phyloP scores from a whole-genome alignment of 345 rosid genomes.

The Pistacia integerrima region DNA sequence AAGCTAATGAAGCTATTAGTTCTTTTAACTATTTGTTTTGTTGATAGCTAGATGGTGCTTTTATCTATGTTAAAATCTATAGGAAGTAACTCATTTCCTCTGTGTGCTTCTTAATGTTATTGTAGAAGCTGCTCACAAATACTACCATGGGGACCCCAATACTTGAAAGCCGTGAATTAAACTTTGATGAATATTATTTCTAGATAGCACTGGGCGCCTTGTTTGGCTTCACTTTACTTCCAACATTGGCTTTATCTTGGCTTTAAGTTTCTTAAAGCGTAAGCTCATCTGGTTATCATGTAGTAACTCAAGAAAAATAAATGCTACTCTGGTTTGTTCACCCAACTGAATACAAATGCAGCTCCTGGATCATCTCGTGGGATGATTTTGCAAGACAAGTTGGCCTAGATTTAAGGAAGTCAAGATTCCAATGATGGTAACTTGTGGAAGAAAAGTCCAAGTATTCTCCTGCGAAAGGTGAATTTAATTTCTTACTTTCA shows the following conservation, averaged over 20 bases:
- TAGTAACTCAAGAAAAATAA: not conserved
- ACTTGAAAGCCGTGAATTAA: constrained; percentile 57
- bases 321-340: not conserved
- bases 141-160: constrained; percentile 51
- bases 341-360: constrained; percentile 18
- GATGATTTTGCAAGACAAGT: constrained; percentile 60
- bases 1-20: no score
- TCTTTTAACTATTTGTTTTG: no score
- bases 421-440: constrained; percentile 28
- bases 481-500: not conserved
- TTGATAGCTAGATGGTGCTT: no score
- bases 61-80: no score
- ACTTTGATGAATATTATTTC: constrained; percentile 45
- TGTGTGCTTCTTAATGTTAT: not conserved
- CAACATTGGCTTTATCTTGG: constrained; percentile 60
- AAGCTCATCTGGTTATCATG: constrained; percentile 22
- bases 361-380: constrained; percentile 76
- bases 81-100: no score
- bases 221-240: constrained; percentile 50
- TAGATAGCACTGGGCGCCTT: constrained; percentile 69
- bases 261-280: constrained; percentile 66
- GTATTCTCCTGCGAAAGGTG: constrained; percentile 27
- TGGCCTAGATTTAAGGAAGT: constrained; percentile 44
- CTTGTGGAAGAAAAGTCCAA: constrained; percentile 1
- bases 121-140: constrained; percentile 38